phyloP scores from a whole-genome alignment of 1,284 basidiomycete species.

The Phellopilus nigrolimitatus region DNA sequence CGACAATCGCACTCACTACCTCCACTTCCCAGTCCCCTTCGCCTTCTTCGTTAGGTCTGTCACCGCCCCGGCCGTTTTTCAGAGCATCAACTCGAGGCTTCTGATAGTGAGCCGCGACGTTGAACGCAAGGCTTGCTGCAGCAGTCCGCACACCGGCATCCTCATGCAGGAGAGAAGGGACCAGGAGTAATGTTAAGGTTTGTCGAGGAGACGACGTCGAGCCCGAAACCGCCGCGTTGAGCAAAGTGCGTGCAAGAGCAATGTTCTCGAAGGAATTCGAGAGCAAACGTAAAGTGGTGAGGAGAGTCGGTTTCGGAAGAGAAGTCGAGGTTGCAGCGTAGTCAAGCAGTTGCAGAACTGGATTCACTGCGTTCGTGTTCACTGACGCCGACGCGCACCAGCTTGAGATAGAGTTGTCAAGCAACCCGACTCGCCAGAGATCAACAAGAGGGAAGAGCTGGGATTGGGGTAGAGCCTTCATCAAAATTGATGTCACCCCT shows the following conservation, averaged over 20 bases:
- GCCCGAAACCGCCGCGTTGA: slow-evolving; percentile 35
- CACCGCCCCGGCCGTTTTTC: slow-evolving; percentile 33
- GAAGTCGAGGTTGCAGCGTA: slow-evolving; percentile 8
- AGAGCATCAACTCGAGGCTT: slow-evolving; percentile 43
- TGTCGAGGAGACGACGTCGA: slow-evolving; percentile 25
- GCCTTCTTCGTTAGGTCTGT: slow-evolving; percentile 40
- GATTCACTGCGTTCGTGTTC: slow-evolving; percentile 27
- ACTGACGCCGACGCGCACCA: slow-evolving; percentile 39
- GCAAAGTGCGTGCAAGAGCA: slow-evolving; percentile 47
- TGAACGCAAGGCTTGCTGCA: slow-evolving; percentile 78
- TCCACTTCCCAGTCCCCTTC: slow-evolving; percentile 83
- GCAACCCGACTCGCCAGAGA: slow-evolving; percentile 75
- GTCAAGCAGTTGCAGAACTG: slow-evolving; percentile 25
- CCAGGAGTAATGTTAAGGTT: slow-evolving; percentile 46
- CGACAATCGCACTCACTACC: slow-evolving; percentile 71
- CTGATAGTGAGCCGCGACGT: slow-evolving; percentile 65
- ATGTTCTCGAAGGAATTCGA: slow-evolving; percentile 65
- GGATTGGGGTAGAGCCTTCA: slow-evolving; percentile 44
- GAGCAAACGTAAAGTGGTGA: slow-evolving; percentile 71
- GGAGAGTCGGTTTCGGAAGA: slow-evolving; percentile 47
- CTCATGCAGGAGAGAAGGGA: slow-evolving; percentile 62
- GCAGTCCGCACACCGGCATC: slow-evolving; percentile 71
- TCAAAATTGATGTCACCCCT: slow-evolving; percentile 42
- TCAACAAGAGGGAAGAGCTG: slow-evolving; percentile 80
- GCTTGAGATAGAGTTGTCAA: slow-evolving; percentile 53